Base-by-base conservation (phyloP, 169 alveolate genomes). In the Cryptosporidium bovis region DNA sequence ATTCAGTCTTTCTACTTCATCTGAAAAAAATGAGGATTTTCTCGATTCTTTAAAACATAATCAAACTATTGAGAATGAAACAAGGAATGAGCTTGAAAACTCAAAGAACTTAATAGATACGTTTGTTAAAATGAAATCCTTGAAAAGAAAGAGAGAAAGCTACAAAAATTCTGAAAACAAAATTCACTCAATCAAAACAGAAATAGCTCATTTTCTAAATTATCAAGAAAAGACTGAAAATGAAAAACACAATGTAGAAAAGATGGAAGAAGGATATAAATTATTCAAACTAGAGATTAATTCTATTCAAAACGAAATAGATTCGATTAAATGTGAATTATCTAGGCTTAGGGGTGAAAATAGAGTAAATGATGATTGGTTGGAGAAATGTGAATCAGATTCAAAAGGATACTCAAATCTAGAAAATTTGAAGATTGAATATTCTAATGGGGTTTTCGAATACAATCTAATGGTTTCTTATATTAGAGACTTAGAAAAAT, bases 401-500 rank as follows among this genome's bases (percentile, higher is more conserved):
- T 60, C 51, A 40, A 55, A 60, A 12, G 64, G 71, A 6, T 44
- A 60, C 16, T n/a, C 87, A n/a, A 4, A 34, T 77, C 1, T 77
- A 13, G 87, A 77, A 31, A 51, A 55, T 8, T 46, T 77, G 51
- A 36, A 69, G 16, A 62, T 55, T 6, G 27, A 56, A 40, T 83
- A 58, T 55, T 12, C 36, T 27, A 18, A 18, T 12, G 85, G 85
- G 34, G 36, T 71, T 56, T 83, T 71, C 34, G 82, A 65, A 53
- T 65, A 67, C 16, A 48, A 51, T n/a, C 50, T 65, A 20, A 34
- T 64, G 64, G 29, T 60, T 67, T 67, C 46, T 51, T 31, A 60
- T 64, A 48, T 64, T 56, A 55, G 90, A 71, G 95, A 92, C 36
- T 33, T 92, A 24, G 91, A 83, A 64, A 66, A 90, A 8, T 93